Percentiles rank a stretch among this genome's conserved stretches.
Evolutionary conservation across 108 stramenopile genomes (phyloP).

Genomic region (Aureococcus anophagefferens): DNA sequence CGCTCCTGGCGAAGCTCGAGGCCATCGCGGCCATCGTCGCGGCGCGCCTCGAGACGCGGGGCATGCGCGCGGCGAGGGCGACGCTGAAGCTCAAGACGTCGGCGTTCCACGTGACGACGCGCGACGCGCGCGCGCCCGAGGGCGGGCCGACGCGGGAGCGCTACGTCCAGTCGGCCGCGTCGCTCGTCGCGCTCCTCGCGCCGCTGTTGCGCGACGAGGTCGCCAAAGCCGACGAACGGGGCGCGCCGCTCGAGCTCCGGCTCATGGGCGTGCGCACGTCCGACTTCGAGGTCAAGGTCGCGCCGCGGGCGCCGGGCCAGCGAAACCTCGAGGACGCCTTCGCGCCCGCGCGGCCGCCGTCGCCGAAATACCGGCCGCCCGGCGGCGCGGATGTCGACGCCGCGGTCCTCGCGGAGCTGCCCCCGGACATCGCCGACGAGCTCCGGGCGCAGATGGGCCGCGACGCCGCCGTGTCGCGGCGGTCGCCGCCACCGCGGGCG

Average conservation of each 20-base stretch:
- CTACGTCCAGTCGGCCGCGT: slow-evolving; percentile 32
- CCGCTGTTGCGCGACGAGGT: slow-evolving; percentile 44
- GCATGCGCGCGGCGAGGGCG: slow-evolving; percentile 52
- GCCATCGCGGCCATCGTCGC: slow-evolving; percentile 49
- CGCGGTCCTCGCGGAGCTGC: neutral
- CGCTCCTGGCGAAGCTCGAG: slow-evolving; percentile 52
- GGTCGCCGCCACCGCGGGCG: no score
- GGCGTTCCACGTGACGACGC: slow-evolving; percentile 53
- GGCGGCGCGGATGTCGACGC: neutral
- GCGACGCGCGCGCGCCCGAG: slow-evolving; percentile 12
- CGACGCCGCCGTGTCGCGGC: no score
- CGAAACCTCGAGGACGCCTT: neutral
- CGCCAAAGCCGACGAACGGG: slow-evolving; percentile 13
- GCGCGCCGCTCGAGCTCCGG: slow-evolving; percentile 46
- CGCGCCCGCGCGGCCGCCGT: no score
- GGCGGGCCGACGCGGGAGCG: slow-evolving; percentile 22
- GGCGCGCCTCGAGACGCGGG: slow-evolving; percentile 48
- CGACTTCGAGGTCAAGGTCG: slow-evolving; percentile 46
- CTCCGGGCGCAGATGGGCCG: no score
- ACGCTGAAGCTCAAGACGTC: slow-evolving; percentile 71
- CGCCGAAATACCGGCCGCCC: no score
- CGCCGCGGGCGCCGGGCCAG: slow-evolving; percentile 3
- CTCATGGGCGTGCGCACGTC: slow-evolving; percentile 69
- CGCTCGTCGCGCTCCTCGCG: slow-evolving; percentile 35
- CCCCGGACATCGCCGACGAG: no score